Evolutionary conservation across 2,329 filamentous ascomycete species (phyloP).

Genomic region (Monosporascus sp.): DNA sequence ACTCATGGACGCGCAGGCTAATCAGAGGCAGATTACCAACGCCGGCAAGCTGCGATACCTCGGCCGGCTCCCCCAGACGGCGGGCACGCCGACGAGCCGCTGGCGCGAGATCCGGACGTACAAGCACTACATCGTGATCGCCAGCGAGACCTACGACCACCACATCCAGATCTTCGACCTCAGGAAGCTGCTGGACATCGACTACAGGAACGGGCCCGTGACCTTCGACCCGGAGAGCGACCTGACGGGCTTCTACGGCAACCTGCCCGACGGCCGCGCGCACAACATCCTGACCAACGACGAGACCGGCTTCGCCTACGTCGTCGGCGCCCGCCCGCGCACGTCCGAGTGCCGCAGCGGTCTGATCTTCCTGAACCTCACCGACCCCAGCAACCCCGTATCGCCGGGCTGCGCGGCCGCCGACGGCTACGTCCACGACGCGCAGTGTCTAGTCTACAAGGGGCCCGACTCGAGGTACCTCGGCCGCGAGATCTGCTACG

Average conservation of each 20-base stretch:
- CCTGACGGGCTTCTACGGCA: conserved; percentile 31
- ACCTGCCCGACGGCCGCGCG: conserved; percentile 36
- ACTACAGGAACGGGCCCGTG: conserved; percentile 33
- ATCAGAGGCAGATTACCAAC: no score
- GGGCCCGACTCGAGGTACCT: conserved; percentile 41
- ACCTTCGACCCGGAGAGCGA: conserved; percentile 39
- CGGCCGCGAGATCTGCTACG: conserved; percentile 49
- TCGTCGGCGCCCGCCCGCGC: conserved; percentile 34
- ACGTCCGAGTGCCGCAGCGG: conserved; percentile 43
- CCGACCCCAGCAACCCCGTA: conserved; percentile 45
- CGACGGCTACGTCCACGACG: conserved; percentile 59
- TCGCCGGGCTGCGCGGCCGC: conserved; percentile 47
- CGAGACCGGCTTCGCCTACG: conserved; percentile 41
- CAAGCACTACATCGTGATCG: conserved; percentile 32
- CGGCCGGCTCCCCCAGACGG: conserved; percentile 44
- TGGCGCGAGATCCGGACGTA: conserved; percentile 49
- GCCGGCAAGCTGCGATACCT: conserved; percentile 47
- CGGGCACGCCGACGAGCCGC: conserved; percentile 35
- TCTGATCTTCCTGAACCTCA: conserved; percentile 54
- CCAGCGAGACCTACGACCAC: conserved; percentile 41
- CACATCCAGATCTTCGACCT: conserved; percentile 60
- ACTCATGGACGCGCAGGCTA: no score
- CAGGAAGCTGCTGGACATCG: conserved; percentile 47
- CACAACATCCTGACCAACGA: conserved; percentile 44
- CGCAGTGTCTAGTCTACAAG: conserved; percentile 52